A percentile compares a stretch with the other conserved stretches of the same genome.
phyloP scores from a whole-genome alignment of 345 rosid genomes.

The rapeseed (Brassica napus) region Da-Ae NC_063447.1:37919001-37919500 shows the following conservation, averaged over 20 bases:
- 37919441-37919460: conserved; percentile 45
- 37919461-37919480: conserved; percentile 79
- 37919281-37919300: conserved; percentile 86
- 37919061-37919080: neutral
- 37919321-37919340: too few relatives aligned
- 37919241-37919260: neutral
- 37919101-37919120: neutral
- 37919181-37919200: too few relatives aligned
- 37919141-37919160: neutral
- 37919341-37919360: too few relatives aligned
- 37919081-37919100: neutral
- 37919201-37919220: neutral
- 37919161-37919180: neutral
- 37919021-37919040: neutral
- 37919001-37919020: too few relatives aligned
- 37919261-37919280: conserved; percentile 46
- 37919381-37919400: too few relatives aligned
- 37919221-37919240: neutral
- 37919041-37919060: neutral
- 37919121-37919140: neutral
- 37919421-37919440: neutral
- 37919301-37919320: conserved; percentile 54
- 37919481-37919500: conserved; percentile 80
- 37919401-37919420: too few relatives aligned
- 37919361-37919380: too few relatives aligned